Percentiles rank a stretch among this genome's conserved stretches.
These are phyloP conservation scores for Leptodermis oblonga DNA, from an alignment of 257 asterid genomes.

Conservation along the genomic window DNA sequence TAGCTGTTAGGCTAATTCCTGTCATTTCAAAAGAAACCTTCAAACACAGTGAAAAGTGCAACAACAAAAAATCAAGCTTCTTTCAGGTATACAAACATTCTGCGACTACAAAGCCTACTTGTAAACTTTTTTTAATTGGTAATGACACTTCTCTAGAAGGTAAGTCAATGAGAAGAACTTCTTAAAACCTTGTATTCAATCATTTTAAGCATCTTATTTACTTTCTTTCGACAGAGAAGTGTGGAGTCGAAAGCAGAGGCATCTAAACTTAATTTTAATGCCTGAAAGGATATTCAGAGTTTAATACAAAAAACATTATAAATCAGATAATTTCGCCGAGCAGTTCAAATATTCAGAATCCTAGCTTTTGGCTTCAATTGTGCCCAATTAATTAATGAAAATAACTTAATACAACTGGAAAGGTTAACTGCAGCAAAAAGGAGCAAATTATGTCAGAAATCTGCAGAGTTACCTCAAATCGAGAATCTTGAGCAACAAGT, in stretches of 20 bases:
- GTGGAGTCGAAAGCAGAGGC: not conserved
- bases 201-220: not conserved
- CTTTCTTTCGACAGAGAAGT: not conserved
- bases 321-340: not conserved
- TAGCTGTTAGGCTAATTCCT: not conserved
- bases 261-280: not conserved
- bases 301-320: no score
- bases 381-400: not conserved
- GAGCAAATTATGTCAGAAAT: not conserved
- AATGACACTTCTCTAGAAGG: not conserved
- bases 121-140: not conserved
- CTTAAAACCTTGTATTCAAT: not conserved
- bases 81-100: not conserved
- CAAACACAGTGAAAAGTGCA: not conserved
- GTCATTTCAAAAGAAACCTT: not conserved
- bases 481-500: conserved; percentile 65
- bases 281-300: not conserved
- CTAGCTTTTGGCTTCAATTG: not conserved
- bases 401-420: not conserved
- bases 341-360: not conserved
- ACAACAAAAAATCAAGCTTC: not conserved
- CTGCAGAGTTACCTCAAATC: conserved; percentile 61
- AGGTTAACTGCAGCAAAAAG: not conserved
- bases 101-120: not conserved
- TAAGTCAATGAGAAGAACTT: not conserved